phyloP scores from a whole-genome alignment of 2,329 filamentous ascomycete genomes.

The Pestalotiopsis fici region DNA sequence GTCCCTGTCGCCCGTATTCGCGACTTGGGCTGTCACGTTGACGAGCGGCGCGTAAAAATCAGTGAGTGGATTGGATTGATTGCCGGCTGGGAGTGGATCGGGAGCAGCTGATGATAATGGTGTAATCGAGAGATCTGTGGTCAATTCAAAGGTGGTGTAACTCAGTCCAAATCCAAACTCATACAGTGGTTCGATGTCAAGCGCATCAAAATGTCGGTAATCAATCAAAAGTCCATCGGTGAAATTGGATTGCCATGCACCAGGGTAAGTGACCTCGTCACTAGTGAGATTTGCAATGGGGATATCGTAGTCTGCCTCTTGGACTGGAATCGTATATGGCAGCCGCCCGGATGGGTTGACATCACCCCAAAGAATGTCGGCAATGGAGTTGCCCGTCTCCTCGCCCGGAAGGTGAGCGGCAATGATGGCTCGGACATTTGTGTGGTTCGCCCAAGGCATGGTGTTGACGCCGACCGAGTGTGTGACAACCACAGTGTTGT shows the following conservation, averaged over 20 bases:
- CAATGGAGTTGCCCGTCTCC: conserved; percentile 61
- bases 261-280: conserved; percentile 32
- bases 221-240: conserved; percentile 32
- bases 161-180: too few relatives aligned
- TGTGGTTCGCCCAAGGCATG: conserved; percentile 59
- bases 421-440: conserved; percentile 54
- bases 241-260: conserved; percentile 24
- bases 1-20: too few relatives aligned
- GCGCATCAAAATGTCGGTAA: conserved; percentile 15
- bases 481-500: conserved; percentile 35
- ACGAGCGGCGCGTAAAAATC: too few relatives aligned
- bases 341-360: conserved; percentile 54
- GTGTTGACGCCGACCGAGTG: conserved; percentile 63
- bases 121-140: too few relatives aligned
- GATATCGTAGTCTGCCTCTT: neutral
- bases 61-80: too few relatives aligned
- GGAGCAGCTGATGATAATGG: too few relatives aligned
- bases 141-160: too few relatives aligned
- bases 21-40: too few relatives aligned
- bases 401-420: conserved; percentile 63
- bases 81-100: too few relatives aligned
- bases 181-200: too few relatives aligned
- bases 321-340: neutral
- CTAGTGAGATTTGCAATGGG: conserved; percentile 38
- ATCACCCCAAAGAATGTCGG: conserved; percentile 62